Evolutionary conservation across 345 rosid species (phyloP), one percentile per base, ranked within the genome.

Genomic region (Euclidium syriacum): DNA sequence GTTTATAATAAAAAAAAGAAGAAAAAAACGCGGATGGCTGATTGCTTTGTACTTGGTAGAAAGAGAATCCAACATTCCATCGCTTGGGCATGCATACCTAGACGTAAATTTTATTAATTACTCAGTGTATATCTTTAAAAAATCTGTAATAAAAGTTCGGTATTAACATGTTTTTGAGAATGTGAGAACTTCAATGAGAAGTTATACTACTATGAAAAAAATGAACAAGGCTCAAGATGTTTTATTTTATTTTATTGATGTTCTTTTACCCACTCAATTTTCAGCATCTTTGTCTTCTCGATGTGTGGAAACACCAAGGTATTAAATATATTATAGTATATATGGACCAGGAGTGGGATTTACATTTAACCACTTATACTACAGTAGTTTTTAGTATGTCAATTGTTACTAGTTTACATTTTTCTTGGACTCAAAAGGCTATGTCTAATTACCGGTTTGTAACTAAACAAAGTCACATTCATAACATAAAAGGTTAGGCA

Each of bases 111-210:
- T 35, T 47, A 30, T 16, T 14, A 4, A 30, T 34, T 27, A 7
- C 9, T 51, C 53, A 12, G 11, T 63, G 0, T 14, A 55, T 35
- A 18, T 19, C 8, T n/a, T 36, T 47, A 10, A 4, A 26, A n/a
- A n/a, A n/a, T n/a, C n/a, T 18, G 42, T 5, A 22, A 22, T 27
- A 32, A 46, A 55, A 40, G 12, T 29, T 38, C 48, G 16, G 22
- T 7, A 7, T 14, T 27, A 32, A 17, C 25, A 12, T 59, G 55
- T 67, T 67, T n/a, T 40, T 48, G 61, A 65, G 83, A 76, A 81
- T 80, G 84, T 80, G 78, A 74, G 81, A 73, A 77, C 59, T 74
- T 78, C 84, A 70, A 75, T 64, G 78, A 62, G 22, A 7, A 57
- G 11, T 41, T 23, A 48, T 34, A 30, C 11, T 6, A 30, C n/a